Base-by-base conservation (phyloP, 73 alveolate species). In the Paramecium sexaurelia region DNA sequence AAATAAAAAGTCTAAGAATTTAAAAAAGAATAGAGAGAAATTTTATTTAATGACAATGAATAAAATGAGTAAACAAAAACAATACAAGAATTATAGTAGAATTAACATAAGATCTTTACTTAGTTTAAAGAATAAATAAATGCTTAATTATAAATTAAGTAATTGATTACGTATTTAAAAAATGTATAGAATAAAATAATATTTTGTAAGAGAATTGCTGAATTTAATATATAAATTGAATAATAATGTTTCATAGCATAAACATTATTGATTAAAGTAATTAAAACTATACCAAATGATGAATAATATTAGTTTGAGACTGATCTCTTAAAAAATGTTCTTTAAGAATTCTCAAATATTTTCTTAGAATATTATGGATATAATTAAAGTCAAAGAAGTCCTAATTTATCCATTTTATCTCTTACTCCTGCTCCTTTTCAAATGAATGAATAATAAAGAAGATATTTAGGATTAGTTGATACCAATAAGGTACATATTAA, bases 381-480 rank as follows among this genome's bases (percentile, higher is more conserved):
- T 8, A 61, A 61, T 24, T 32, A 61, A 61, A 61, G 83, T 61
- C 11, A 61, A 61, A 61, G 83, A 26, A 61, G 83, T 24, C 83
- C 83, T 8, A 61, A 61, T 29, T n/a, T 61, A 29, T 61, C 67
- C 10, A 51, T 61, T 3, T 29, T 29, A 32, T 61, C 33, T 10
- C 83, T 61, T 1, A 61, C 83, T 29, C 83, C 83, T 26, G 47
- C 26, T 24, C 83, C 83, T 1, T 61, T 61, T 32, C 27, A 61
- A 11, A 51, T 51, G 67, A 61, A 61, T 26, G 83, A 61, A 61
- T 24, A 61, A 29, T 10, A 61, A 61, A 61, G 43, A 61, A 61
- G 43, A 61, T 11, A 24, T 29, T 29, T 61, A 8, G 83, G 47
- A 1, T 61, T 61, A 29, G 39, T 61, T 29, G 83, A 61, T 61